Evolutionary conservation across 768 basidiomycete species (phyloP), one percentile per base, ranked within the genome.

Genomic region (Tephrocybe sp.): DNA sequence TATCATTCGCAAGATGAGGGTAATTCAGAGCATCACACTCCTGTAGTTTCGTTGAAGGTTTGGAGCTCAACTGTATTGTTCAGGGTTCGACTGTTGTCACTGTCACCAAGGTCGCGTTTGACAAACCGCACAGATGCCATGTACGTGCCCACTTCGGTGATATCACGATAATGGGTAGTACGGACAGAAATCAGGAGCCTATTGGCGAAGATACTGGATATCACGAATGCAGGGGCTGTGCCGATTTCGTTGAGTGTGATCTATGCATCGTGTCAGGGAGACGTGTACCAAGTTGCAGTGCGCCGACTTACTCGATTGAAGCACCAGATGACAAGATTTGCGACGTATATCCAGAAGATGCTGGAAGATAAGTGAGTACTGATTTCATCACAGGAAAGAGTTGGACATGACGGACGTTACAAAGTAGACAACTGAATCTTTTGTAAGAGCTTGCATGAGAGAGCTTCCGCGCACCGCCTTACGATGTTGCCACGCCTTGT

Each of bases 271-370:
- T 30, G n/a, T n/a, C n/a, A n/a, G n/a, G n/a, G n/a, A n/a, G n/a
- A n/a, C n/a, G n/a, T n/a, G n/a, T n/a, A n/a, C n/a, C n/a, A n/a
- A n/a, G n/a, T n/a, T n/a, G n/a, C n/a, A n/a, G n/a, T n/a, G n/a
- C n/a, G n/a, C n/a, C 7, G 14, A 52, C 59, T 48, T 44, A 68
- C 66, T 30, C 59, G 58, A 51, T 72, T 71, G 28, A 61, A 43
- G 33, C 65, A 55, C 69, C 69, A 72, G 14, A 71, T 32, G 2
- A 66, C 54, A 42, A 66, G 46, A 53, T 72, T 72, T 17, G 55
- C 58, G n/a, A 67, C 49, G 45, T 68, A 69, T 34, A 69, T 57
- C 57, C 64, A 62, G 32, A 69, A 65, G n/a, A 72, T 70, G 3
- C 70, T 72, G 23, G 23, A 18, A 15, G 23, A 42, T 15, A 32